Evolutionary conservation across 495 filamentous ascomycete genomes (phyloP).

Genomic region (Tuber aestivum): DNA sequence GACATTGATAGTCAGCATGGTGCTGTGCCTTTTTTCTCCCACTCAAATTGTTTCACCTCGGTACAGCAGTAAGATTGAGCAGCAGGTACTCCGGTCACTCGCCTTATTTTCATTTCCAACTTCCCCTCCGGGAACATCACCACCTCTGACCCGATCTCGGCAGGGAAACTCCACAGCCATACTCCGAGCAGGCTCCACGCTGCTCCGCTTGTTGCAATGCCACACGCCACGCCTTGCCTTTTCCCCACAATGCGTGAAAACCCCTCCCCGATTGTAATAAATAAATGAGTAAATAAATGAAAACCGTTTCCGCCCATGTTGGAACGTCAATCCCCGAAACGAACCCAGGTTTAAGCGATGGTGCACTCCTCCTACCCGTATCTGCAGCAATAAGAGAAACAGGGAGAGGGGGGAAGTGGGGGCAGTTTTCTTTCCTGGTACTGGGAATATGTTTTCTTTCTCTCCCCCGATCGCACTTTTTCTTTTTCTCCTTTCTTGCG

Average conservation of each 20-base stretch:
- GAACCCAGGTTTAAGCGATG: slow-evolving; percentile 39
- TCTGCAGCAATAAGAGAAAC: slow-evolving; percentile 32
- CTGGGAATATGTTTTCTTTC: slow-evolving; percentile 29
- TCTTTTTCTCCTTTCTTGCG: not conserved
- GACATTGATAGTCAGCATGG: not conserved
- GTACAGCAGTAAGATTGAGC: not conserved
- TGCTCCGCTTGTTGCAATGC: slow-evolving; percentile 14
- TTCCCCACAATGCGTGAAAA: slow-evolving; percentile 7
- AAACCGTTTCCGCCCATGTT: slow-evolving; percentile 25
- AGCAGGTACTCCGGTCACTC: not conserved
- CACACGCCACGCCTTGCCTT: slow-evolving; percentile 15
- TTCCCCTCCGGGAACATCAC: not conserved
- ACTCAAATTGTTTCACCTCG: not conserved
- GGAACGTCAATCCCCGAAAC: slow-evolving; percentile 30
- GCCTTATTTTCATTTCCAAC: not conserved
- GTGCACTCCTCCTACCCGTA: slow-evolving; percentile 33
- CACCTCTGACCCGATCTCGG: not conserved
- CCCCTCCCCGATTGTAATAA: not conserved
- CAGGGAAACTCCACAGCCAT: slow-evolving; percentile 8
- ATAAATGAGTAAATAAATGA: slow-evolving; percentile 11
- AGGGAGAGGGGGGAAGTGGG: not conserved
- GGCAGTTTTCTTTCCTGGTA: slow-evolving; percentile 30
- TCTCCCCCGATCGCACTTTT: slow-evolving; percentile 12
- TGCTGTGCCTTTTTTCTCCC: not conserved
- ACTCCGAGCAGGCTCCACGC: not conserved